Evolutionary conservation across 2,329 filamentous ascomycete genomes (phyloP), one percentile per base, ranked within the genome.

Genomic region (Geosmithia flava): DNA sequence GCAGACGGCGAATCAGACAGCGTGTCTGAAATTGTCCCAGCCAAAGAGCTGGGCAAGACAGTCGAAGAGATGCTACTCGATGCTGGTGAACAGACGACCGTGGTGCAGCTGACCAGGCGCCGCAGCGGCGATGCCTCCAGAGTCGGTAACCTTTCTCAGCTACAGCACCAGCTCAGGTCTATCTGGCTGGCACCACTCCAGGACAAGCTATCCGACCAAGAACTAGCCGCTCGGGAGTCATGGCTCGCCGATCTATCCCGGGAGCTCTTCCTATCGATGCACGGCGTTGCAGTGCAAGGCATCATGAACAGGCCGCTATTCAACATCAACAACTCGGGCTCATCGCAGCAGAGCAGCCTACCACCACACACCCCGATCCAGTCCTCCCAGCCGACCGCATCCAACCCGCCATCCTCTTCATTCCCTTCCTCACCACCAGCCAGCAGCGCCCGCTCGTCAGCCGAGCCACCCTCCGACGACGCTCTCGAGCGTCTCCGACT

Each of bases 271-370:
- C 51, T 67, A 7, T 59, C 64, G 3, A 62, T 58, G 17, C 60
- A 61, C 37, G 64, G 62, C 16, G 57, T 65, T 20, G 53, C 63
- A 55, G 55, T 66, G 10, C 65, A 67, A 43, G 58, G 63, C 33
- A 37, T 3, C 33, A 37, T 37, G 33, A 16, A 11, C 27, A 52
- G 54, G 10, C 56, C 56, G 11, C 49, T 66, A 15, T 53, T 66
- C 15, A 37, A 37, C 33, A 16, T 5, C 33, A 37, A 37, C 33
- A 16, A 13, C 33, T 46, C 54, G 7, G 16, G 10, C 47, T 51
- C 0, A 52, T 48, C 46, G 4, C 47, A 52, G 5, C 40, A 48
- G 29, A 47, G 33, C 23, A 8, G 23, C 23, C 23, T 27, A 8
- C 20, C 52, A 55, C 30, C 48, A 49, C n/a, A 48, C 47, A 48